Conservation (phyloP, 441 rosid genomes). For the Corymbia citriodora region DNA sequence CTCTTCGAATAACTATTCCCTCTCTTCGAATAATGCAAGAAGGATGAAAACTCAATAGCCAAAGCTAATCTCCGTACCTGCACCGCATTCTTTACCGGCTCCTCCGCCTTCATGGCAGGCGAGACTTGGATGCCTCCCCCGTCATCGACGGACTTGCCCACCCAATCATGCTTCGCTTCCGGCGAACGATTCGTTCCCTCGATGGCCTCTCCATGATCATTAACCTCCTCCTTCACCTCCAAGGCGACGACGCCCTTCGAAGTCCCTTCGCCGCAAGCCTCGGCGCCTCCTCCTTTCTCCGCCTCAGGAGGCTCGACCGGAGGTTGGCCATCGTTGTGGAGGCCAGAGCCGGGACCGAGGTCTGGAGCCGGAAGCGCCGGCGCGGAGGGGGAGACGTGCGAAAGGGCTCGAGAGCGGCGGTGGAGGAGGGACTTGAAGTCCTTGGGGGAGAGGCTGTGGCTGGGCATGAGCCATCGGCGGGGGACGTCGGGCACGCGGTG, state of each 20-base stretch:
- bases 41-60: not conserved
- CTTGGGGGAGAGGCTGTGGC: constrained; percentile 43
- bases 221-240: constrained; percentile 5
- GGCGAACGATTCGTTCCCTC: constrained; percentile 3
- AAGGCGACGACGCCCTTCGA: not conserved
- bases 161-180: constrained; percentile 13
- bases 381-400: constrained; percentile 14
- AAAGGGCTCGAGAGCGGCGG: constrained; percentile 65
- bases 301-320: constrained; percentile 7
- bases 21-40: not conserved
- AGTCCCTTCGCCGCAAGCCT: not conserved
- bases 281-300: constrained; percentile 4
- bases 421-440: constrained; percentile 57
- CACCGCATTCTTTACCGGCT: not conserved
- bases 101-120: not conserved
- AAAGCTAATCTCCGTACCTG: not conserved
- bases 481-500: constrained; percentile 75
- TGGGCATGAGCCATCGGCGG: constrained; percentile 79
- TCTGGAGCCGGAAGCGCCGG: not conserved
- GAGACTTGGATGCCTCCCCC: not conserved
- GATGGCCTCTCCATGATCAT: not conserved
- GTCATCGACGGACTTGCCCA: constrained; percentile 4
- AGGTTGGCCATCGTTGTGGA: not conserved
- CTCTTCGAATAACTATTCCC: not conserved
- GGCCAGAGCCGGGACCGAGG: not conserved